A percentile compares a stretch with the other conserved stretches of the same genome.
phyloP scores from a whole-genome alignment of 768 basidiomycete species.

The Amanita molliuscula region DNA sequence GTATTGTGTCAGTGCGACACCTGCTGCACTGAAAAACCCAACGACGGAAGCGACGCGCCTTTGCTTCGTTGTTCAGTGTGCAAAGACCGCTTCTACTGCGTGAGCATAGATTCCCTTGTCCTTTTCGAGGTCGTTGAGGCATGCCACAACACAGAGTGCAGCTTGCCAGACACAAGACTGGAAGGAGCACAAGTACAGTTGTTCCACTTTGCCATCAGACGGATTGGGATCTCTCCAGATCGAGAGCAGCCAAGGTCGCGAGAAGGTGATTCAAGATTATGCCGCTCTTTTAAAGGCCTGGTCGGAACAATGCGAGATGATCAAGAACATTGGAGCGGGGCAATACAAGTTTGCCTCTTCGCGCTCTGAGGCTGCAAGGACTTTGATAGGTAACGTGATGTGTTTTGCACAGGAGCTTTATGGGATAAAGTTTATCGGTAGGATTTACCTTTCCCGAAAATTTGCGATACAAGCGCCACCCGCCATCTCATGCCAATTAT shows the following conservation, averaged over 20 bases:
- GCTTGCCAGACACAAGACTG: conserved; percentile 4
- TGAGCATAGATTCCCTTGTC: background rate
- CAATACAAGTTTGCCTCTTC: background rate
- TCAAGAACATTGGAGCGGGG: background rate
- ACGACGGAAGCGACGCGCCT: background rate
- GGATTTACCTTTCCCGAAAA: conserved; percentile 2
- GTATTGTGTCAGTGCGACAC: background rate
- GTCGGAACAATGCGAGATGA: background rate
- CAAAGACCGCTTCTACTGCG: conserved; percentile 5
- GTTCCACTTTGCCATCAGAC: background rate
- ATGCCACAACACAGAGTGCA: background rate
- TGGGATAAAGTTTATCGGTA: background rate
- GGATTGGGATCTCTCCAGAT: background rate
- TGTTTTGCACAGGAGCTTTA: background rate
- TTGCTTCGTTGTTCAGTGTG: conserved; percentile 5
- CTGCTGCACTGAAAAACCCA: conserved; percentile 1
- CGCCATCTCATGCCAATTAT: background rate
- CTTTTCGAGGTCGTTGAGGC: background rate
- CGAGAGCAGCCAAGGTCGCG: background rate
- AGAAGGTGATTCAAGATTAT: background rate
- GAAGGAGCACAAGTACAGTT: conserved; percentile 6
- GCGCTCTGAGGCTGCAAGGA: background rate
- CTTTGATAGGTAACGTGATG: background rate
- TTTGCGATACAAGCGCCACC: conserved; percentile 1
- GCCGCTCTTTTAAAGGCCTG: background rate